Conservation (phyloP, 2,329 filamentous ascomycete genomes). For the Dactylonectria estremocensis region DNA sequence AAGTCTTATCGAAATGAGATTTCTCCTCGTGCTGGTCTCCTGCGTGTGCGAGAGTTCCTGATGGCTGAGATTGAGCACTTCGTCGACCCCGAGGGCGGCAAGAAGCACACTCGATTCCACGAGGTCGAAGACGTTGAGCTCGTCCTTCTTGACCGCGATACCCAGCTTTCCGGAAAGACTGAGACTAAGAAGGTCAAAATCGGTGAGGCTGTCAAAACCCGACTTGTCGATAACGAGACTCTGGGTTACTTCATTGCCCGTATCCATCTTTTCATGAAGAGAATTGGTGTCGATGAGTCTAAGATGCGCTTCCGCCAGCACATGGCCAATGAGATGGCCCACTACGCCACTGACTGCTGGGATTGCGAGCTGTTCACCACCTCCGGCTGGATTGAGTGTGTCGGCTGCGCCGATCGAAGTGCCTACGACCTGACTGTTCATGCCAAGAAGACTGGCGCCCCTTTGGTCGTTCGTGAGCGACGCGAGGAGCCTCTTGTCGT, state of each 20-base stretch:
- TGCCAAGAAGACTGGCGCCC: constrained; percentile 90
- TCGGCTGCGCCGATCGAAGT: constrained; percentile 95
- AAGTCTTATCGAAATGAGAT: constrained; percentile 99
- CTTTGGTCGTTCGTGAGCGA: constrained; percentile 87
- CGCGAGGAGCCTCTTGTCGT: constrained; percentile 83
- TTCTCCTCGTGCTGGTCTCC: constrained; percentile 89
- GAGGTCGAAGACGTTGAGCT: constrained; percentile 90
- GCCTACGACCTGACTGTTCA: constrained; percentile 96
- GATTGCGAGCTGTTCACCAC: constrained; percentile 93
- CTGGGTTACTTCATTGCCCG: constrained; percentile 97
- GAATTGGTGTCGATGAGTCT: constrained; percentile 86
- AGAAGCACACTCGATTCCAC: constrained; percentile 91
- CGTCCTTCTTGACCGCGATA: constrained; percentile 85
- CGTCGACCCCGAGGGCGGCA: constrained; percentile 93
- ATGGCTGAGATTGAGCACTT: constrained; percentile 99
- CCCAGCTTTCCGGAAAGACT: constrained; percentile 90
- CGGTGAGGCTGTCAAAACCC: constrained; percentile 86
- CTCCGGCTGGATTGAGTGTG: constrained; percentile 98
- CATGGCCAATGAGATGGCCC: constrained; percentile 84
- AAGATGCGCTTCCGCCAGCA: constrained; percentile 98
- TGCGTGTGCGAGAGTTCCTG: constrained; percentile 96
- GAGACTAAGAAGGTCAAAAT: constrained; percentile 81
- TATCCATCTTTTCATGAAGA: constrained; percentile 91
- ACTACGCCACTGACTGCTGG: constrained; percentile 98
- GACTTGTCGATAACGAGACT: constrained; percentile 96